These are phyloP conservation scores for Pyrus communis DNA, from an alignment of 306 rosid species.

Conservation along the genomic window DNA sequence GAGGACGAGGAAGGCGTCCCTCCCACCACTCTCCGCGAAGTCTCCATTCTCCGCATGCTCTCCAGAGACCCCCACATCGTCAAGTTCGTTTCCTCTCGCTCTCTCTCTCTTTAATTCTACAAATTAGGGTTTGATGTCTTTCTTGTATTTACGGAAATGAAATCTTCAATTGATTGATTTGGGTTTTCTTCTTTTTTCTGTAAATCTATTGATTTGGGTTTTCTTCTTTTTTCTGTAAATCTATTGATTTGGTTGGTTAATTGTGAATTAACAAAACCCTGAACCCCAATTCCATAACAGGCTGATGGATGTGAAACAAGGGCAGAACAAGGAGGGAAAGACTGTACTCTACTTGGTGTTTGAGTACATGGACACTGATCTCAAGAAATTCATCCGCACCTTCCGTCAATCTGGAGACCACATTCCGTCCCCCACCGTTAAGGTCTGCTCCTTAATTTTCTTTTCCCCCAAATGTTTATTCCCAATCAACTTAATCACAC, in stretches of 20 bases:
- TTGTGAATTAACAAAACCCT: background rate
- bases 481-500: background rate
- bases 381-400: conserved; percentile 65
- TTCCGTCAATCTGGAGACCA: conserved; percentile 56
- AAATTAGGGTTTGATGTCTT: background rate
- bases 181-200: background rate
- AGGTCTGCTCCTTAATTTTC: conserved; percentile 20
- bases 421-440: conserved; percentile 40
- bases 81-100: conserved; percentile 25
- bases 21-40: conserved; percentile 94
- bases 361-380: conserved; percentile 89
- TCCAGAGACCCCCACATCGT: conserved; percentile 87
- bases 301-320: conserved; percentile 89
- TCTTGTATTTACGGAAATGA: background rate
- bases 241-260: background rate
- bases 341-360: conserved; percentile 86
- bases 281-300: conserved; percentile 10
- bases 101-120: background rate
- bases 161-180: background rate
- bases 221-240: background rate
- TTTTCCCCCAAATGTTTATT: background rate
- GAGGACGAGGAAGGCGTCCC: conserved; percentile 98
- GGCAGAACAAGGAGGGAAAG: conserved; percentile 83
- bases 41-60: conserved; percentile 92
- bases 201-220: background rate